Evolutionary conservation across 2,329 filamentous ascomycete species (phyloP).

Genomic region (Talaromyces sp.): DNA sequence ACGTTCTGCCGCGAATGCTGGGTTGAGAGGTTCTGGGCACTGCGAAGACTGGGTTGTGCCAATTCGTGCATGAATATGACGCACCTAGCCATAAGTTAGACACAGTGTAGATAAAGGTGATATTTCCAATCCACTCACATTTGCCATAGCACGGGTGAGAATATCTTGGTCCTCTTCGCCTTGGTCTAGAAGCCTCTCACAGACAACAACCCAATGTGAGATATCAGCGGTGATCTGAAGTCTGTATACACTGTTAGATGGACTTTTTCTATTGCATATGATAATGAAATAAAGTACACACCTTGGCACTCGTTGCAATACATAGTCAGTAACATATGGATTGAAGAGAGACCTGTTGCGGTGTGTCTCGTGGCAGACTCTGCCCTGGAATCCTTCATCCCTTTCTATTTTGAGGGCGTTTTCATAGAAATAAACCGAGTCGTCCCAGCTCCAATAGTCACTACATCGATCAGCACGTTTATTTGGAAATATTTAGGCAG

Average conservation of each 20-base stretch:
- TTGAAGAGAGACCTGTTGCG: conserved; percentile 29
- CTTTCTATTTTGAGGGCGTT: conserved; percentile 25
- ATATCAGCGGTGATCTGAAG: not conserved
- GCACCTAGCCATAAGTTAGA: conserved; percentile 18
- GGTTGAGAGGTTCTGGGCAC: conserved; percentile 30
- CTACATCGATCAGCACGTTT: conserved; percentile 12
- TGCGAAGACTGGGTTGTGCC: conserved; percentile 35
- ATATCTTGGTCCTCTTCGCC: not conserved
- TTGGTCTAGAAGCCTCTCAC: not conserved
- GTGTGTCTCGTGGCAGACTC: conserved; percentile 30
- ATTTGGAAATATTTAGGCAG: too few species aligned
- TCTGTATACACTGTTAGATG: not conserved
- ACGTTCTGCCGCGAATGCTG: conserved; percentile 24
- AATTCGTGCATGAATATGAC: conserved; percentile 32
- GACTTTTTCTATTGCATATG: too few species aligned
- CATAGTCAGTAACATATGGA: conserved; percentile 24
- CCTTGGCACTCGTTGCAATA: conserved; percentile 27
- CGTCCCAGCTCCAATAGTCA: conserved; percentile 27
- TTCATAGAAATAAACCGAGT: conserved; percentile 31
- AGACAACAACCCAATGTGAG: not conserved
- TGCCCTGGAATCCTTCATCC: conserved; percentile 26
- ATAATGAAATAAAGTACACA: conserved; percentile 1
- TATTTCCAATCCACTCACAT: conserved; percentile 17
- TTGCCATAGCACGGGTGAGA: conserved; percentile 21
- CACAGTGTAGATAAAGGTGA: too few species aligned